Evolutionary conservation across 495 filamentous ascomycete species (phyloP).

Genomic region (Penicillium bialowiezense): DNA sequence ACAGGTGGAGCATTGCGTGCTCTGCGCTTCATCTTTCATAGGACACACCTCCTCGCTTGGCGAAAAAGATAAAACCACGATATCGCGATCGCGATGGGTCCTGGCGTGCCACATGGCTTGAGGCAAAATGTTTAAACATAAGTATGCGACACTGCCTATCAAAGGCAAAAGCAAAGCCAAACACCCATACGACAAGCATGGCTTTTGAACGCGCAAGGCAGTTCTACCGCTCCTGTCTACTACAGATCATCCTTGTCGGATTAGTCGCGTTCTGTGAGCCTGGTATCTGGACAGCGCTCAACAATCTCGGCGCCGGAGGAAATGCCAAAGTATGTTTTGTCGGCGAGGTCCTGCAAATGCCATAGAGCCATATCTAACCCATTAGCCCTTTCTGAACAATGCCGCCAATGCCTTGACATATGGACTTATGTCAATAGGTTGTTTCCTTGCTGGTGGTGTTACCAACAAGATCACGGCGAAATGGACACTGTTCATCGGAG

Average conservation of each 20-base stretch:
- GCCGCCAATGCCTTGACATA: conserved; percentile 57
- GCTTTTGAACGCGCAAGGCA: conserved; percentile 9
- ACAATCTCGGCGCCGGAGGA: conserved; percentile 56
- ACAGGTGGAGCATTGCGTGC: conserved; percentile 17
- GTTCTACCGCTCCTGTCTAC: conserved; percentile 52
- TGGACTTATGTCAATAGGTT: conserved; percentile 55
- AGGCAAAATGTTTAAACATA: neutral
- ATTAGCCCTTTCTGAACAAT: conserved; percentile 51
- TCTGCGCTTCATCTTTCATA: neutral
- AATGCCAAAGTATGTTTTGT: conserved; percentile 35
- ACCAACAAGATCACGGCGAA: conserved; percentile 53
- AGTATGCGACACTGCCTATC: too few species aligned
- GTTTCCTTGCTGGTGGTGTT: conserved; percentile 49
- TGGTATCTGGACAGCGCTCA: conserved; percentile 59
- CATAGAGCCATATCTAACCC: neutral
- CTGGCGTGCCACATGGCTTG: conserved; percentile 14
- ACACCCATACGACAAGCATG: conserved; percentile 1
- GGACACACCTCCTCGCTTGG: neutral
- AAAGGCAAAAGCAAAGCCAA: too few species aligned
- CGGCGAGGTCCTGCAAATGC: neutral
- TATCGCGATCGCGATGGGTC: conserved; percentile 15
- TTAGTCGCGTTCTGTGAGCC: conserved; percentile 56
- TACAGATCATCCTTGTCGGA: conserved; percentile 55
- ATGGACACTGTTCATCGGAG: conserved; percentile 52
- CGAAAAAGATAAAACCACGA: neutral